A percentile compares a stretch with the other conserved stretches of the same genome.
phyloP scores from a whole-genome alignment of 345 rosid genomes.

The Trapa bicornis region DNA sequence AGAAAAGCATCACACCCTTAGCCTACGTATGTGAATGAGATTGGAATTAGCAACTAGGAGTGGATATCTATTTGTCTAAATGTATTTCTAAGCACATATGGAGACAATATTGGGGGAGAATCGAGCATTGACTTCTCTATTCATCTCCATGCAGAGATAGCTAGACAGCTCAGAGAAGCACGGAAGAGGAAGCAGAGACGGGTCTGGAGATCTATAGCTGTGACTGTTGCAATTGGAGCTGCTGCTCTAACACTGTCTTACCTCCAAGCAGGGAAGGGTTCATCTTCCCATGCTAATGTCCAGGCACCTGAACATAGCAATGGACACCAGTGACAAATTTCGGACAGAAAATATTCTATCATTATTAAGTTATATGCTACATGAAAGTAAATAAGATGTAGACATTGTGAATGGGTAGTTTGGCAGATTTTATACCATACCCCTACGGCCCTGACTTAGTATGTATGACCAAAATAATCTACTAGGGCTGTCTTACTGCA shows the following conservation, averaged over 20 bases:
- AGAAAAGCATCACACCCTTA: no score
- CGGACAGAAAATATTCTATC: background rate
- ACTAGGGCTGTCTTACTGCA: background rate
- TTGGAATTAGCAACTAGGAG: background rate
- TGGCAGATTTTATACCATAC: background rate
- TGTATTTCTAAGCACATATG: background rate
- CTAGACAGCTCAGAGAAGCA: conserved; percentile 33
- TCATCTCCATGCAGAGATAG: conserved; percentile 31
- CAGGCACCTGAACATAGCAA: conserved; percentile 19
- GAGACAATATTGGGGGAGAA: background rate
- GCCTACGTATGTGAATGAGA: no score
- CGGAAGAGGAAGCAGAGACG: conserved; percentile 54
- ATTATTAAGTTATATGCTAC: background rate
- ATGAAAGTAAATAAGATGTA: conserved; percentile 1
- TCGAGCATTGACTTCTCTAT: background rate
- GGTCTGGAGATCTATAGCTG: conserved; percentile 74
- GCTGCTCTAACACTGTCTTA: conserved; percentile 71
- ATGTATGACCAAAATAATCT: background rate
- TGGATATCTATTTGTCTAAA: background rate
- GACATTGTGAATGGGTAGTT: background rate
- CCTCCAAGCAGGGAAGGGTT: conserved; percentile 34
- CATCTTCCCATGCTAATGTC: conserved; percentile 14
- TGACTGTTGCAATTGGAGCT: conserved; percentile 47
- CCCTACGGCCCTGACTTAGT: background rate
- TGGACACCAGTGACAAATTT: conserved; percentile 13